phyloP scores from a whole-genome alignment of 1,284 basidiomycete genomes.

The Waitea zeae region DNA sequence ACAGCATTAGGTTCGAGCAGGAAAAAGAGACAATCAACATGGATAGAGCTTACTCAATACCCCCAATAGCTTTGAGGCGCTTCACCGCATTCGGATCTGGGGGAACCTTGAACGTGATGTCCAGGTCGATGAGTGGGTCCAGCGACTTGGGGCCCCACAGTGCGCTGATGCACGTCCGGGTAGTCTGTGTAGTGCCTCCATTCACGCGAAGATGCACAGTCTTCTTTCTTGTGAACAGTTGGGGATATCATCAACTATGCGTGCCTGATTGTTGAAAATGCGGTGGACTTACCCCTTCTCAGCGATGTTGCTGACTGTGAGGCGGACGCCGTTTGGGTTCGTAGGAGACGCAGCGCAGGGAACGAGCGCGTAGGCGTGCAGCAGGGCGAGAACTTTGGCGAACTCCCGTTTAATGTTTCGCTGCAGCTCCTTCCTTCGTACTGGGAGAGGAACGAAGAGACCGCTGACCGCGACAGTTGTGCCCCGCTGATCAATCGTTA shows the following conservation, averaged over 20 bases:
- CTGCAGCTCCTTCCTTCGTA: slow-evolving; percentile 85
- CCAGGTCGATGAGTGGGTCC: slow-evolving; percentile 59
- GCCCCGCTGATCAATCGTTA: slow-evolving; percentile 40
- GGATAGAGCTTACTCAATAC: too few relatives aligned
- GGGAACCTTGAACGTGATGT: slow-evolving; percentile 55
- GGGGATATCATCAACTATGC: too few relatives aligned
- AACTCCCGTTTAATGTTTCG: slow-evolving; percentile 86
- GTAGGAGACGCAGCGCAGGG: slow-evolving; percentile 52
- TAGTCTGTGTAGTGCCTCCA: slow-evolving; percentile 39
- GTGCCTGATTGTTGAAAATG: background rate
- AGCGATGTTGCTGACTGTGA: slow-evolving; percentile 64
- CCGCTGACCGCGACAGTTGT: slow-evolving; percentile 69
- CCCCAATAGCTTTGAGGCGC: slow-evolving; percentile 11
- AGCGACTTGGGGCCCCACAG: slow-evolving; percentile 79
- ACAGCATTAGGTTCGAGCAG: too few relatives aligned
- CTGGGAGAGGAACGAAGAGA: slow-evolving; percentile 75
- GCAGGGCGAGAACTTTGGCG: slow-evolving; percentile 63
- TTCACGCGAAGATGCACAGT: slow-evolving; percentile 60
- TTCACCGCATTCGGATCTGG: slow-evolving; percentile 30
- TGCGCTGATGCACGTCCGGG: slow-evolving; percentile 51
- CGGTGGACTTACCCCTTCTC: slow-evolving; percentile 42
- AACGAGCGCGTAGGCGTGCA: slow-evolving; percentile 85
- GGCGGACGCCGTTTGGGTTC: slow-evolving; percentile 38
- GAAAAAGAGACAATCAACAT: too few relatives aligned
- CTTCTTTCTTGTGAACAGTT: slow-evolving; percentile 48